Evolutionary conservation across 495 filamentous ascomycete genomes (phyloP).

Genomic region (Viridothelium virens): DNA sequence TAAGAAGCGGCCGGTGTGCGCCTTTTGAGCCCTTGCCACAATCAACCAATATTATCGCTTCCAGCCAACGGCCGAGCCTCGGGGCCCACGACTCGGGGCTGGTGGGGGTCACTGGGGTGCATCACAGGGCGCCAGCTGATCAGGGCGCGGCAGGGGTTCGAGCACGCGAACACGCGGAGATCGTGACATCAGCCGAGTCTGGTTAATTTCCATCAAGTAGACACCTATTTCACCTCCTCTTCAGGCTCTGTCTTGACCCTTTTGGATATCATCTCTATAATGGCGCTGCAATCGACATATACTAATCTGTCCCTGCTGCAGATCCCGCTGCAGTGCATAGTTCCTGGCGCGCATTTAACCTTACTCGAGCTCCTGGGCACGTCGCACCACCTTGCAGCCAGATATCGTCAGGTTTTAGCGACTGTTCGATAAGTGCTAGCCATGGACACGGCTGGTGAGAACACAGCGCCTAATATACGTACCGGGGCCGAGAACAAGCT

Average conservation of each 20-base stretch:
- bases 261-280: not conserved
- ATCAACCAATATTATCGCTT: not conserved
- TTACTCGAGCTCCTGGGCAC: not conserved
- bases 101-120: not conserved
- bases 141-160: not conserved
- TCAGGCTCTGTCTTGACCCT: not conserved
- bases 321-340: not conserved
- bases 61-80: not conserved
- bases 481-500: not conserved
- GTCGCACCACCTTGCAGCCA: not conserved
- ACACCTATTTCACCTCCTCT: not conserved
- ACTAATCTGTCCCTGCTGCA: not conserved
- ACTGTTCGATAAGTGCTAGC: not conserved
- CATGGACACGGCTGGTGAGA: not conserved
- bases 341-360: not conserved
- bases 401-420: not conserved
- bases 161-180: not conserved
- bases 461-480: not conserved
- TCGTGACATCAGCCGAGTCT: constrained; percentile 9
- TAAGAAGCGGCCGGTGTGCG: not conserved
- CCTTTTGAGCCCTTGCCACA: not conserved
- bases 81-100: not conserved
- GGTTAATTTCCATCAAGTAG: not conserved
- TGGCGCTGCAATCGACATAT: not conserved
- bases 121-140: not conserved